Base-by-base conservation (phyloP, 2,329 filamentous ascomycete genomes). In the Elsinoe ampelina region DNA sequence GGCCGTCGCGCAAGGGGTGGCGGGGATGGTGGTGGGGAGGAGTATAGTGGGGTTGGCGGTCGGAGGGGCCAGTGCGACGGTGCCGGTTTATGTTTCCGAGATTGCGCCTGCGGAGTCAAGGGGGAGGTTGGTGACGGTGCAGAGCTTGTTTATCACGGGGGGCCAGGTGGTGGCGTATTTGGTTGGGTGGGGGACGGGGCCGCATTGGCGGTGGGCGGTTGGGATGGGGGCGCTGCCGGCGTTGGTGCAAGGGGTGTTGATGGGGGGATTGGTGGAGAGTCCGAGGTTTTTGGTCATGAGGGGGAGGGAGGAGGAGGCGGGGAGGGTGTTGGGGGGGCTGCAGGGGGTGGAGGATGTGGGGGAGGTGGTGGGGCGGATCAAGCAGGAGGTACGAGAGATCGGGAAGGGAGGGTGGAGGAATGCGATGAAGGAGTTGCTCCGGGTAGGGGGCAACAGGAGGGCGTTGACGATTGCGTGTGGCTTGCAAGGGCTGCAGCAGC, bases 131-230 rank as follows among this genome's bases (percentile, higher is more conserved):
- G 86, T 96, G 3, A 95, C 89, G 1, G 80, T 93, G 57, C 85
- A 89, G 58, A 83, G 86, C 22, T 73, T 96, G 19, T 90, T 95
- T 63, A 85, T 96, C 57, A 95, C 91, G 0, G 76, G 87, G 10
- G 92, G 92, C 0, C 91, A 96, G 71, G 87, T 95, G 1, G 80
- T 95, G 17, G 91, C 92, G 1, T 96, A 96, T 70, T 68, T 95
- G 1, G 73, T 90, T 5, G 92, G 92, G 1, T 95, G 87, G 86
- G 70, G 77, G 0, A 77, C 80, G 6, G 59, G 63, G 6, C 80
- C 78, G 11, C 89, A 86, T 1, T 97, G 92, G 91, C 78, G 89
- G 51, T 95, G 87, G 84, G 91, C 95, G 81, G 90, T 96, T 0
- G 91, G 91, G 0, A 71, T 96, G 0, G 92, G 91, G 0, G 87